Evolutionary conservation across 2,329 filamentous ascomycete species (phyloP).

Genomic region (Cladosporium halotolerans): DNA sequence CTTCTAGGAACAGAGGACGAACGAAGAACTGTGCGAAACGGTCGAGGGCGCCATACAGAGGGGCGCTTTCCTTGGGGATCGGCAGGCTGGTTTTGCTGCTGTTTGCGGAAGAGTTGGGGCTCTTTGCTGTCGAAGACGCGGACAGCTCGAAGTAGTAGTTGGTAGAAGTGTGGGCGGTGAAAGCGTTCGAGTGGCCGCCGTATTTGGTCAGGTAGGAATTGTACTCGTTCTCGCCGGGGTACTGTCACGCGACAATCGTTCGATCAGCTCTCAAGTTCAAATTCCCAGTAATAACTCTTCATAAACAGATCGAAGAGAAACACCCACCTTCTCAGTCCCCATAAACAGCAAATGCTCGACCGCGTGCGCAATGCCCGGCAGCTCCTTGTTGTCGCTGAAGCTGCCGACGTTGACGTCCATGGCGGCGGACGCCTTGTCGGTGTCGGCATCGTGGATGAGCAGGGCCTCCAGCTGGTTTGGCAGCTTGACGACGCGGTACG

Average conservation of each 20-base stretch:
- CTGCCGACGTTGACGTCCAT: constrained; percentile 95
- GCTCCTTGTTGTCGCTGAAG: constrained; percentile 83
- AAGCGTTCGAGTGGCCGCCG: constrained; percentile 90
- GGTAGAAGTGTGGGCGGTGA: constrained; percentile 86
- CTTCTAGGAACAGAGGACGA: constrained; percentile 75
- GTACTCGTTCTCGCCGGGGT: constrained; percentile 92
- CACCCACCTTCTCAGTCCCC: constrained; percentile 81
- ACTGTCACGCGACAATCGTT: constrained; percentile 44
- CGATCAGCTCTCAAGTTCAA: neutral
- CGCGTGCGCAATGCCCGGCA: constrained; percentile 92
- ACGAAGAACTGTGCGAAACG: constrained; percentile 94
- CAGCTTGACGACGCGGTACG: constrained; percentile 80
- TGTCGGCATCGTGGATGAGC: constrained; percentile 86
- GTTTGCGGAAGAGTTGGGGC: constrained; percentile 35
- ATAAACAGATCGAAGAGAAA: neutral
- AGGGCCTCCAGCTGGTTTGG: constrained; percentile 84
- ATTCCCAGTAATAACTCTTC: neutral
- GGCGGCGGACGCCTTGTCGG: constrained; percentile 92
- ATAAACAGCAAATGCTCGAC: constrained; percentile 97
- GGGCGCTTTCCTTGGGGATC: constrained; percentile 42
- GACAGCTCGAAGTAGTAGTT: constrained; percentile 98
- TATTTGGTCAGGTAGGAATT: constrained; percentile 85
- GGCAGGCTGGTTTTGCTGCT: constrained; percentile 33
- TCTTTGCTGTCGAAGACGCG: constrained; percentile 60
- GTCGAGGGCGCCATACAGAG: constrained; percentile 75